A percentile compares a stretch with the other conserved stretches of the same genome.
Conservation (phyloP, 345 rosid species). For the Pelargonium nanum region DNA sequence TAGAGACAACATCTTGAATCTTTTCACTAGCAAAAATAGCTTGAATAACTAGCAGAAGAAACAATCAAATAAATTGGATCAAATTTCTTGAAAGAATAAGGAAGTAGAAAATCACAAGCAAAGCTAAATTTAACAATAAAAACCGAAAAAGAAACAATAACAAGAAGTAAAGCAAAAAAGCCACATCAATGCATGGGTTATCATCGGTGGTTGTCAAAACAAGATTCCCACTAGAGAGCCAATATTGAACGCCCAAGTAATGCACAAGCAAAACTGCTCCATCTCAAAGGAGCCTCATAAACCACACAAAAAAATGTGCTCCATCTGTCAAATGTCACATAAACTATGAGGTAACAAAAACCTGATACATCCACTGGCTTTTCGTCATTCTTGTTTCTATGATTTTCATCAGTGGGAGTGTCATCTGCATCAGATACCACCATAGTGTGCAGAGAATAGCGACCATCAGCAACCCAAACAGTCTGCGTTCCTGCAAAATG, state of each 20-base stretch:
- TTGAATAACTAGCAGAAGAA: constrained; percentile 33
- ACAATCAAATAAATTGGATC: constrained; percentile 2
- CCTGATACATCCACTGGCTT: constrained; percentile 37
- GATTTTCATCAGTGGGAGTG: constrained; percentile 26
- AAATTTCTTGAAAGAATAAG: background rate
- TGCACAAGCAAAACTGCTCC: no score
- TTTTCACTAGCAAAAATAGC: constrained; percentile 53
- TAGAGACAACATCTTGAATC: constrained; percentile 46
- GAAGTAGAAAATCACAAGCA: background rate
- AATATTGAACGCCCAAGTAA: no score
- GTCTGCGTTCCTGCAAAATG: constrained; percentile 45
- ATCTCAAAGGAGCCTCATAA: no score
- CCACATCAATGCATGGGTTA: no score
- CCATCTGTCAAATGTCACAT: no score
- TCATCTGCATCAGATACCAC: constrained; percentile 31
- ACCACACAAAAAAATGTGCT: background rate
- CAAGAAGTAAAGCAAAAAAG: background rate
- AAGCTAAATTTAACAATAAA: background rate
- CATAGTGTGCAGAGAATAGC: constrained; percentile 43
- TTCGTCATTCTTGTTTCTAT: constrained; percentile 28
- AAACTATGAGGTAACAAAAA: constrained; percentile 1
- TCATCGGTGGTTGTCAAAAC: no score
- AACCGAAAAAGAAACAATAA: no score
- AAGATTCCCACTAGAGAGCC: background rate
- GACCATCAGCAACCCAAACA: constrained; percentile 64